Conservation (phyloP, 345 rosid genomes). For the Corymbia maculata region DNA sequence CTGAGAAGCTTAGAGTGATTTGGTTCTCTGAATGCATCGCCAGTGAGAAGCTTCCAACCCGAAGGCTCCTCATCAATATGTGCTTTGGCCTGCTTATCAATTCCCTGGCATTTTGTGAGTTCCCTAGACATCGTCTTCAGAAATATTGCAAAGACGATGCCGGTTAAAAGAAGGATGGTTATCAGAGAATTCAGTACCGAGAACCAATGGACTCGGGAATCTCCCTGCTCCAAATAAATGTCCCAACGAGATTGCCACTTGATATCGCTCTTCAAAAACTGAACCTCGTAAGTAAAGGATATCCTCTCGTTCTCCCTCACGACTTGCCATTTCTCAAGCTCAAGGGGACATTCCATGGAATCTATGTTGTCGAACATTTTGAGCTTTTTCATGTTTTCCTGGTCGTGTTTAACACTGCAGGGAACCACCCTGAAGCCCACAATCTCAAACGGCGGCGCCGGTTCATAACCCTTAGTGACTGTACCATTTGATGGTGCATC, state of each 20-base stretch:
- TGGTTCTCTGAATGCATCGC: slow-evolving; percentile 1
- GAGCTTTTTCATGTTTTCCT: neutral
- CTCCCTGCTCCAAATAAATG: slow-evolving; percentile 1
- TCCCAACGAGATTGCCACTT: slow-evolving; percentile 5
- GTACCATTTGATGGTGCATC: neutral
- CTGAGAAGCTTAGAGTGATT: neutral
- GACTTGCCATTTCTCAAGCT: neutral
- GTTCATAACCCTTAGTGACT: neutral
- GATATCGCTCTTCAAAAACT: neutral
- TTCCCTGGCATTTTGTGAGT: slow-evolving; percentile 38
- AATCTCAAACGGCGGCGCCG: neutral
- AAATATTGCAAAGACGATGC: neutral
- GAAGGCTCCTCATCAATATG: slow-evolving; percentile 71
- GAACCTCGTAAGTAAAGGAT: slow-evolving; percentile 6
- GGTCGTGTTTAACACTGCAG: neutral
- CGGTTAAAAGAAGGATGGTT: neutral
- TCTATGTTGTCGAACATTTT: neutral
- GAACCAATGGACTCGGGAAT: neutral
- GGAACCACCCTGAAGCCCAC: slow-evolving; percentile 4
- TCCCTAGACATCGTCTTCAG: neutral
- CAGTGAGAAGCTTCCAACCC: slow-evolving; percentile 14
- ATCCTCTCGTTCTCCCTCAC: slow-evolving; percentile 16
- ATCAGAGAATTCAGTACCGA: neutral
- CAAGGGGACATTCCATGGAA: neutral
- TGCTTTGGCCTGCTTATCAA: slow-evolving; percentile 59